Evolutionary conservation across 768 basidiomycete genomes (phyloP).

Genomic region (Arthromyces matolae): DNA sequence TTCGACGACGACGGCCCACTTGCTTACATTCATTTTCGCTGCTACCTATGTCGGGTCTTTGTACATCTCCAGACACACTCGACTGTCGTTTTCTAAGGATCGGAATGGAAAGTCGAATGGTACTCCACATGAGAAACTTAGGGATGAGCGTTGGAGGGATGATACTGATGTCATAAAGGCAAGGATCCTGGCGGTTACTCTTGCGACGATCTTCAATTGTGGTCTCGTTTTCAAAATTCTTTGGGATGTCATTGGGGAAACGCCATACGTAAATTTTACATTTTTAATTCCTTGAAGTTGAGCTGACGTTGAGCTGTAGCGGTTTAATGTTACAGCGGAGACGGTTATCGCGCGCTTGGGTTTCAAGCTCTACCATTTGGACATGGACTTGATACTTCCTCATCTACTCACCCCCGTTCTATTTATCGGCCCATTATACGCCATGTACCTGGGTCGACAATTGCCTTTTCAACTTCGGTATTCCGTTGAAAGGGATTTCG

Average conservation of each 20-base stretch:
- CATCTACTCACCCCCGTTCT: constrained; percentile 70
- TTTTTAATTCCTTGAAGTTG: neutral
- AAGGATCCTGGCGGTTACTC: constrained; percentile 62
- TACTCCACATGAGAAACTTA: constrained; percentile 22
- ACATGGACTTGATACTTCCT: constrained; percentile 29
- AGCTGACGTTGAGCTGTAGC: constrained; percentile 6
- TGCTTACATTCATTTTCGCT: constrained; percentile 56
- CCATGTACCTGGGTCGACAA: constrained; percentile 36
- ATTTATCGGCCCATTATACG: constrained; percentile 77
- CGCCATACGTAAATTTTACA: constrained; percentile 19
- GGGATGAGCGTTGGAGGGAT: constrained; percentile 63
- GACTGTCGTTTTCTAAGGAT: constrained; percentile 46
- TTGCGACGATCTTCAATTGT: constrained; percentile 61
- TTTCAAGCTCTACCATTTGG: constrained; percentile 19
- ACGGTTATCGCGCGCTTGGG: constrained; percentile 42
- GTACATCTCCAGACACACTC: constrained; percentile 66
- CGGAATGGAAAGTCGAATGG: constrained; percentile 23
- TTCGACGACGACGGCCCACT: constrained; percentile 40
- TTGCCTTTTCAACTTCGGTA: constrained; percentile 57
- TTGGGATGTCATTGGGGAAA: constrained; percentile 23
- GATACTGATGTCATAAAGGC: constrained; percentile 84
- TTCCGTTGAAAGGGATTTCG: constrained; percentile 38
- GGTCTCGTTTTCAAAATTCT: constrained; percentile 44
- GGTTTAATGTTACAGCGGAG: constrained; percentile 18
- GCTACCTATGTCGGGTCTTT: constrained; percentile 77